These are phyloP conservation scores for Paramecium pentaurelia DNA, from an alignment of 73 alveolate species.

Conservation along the genomic window DNA sequence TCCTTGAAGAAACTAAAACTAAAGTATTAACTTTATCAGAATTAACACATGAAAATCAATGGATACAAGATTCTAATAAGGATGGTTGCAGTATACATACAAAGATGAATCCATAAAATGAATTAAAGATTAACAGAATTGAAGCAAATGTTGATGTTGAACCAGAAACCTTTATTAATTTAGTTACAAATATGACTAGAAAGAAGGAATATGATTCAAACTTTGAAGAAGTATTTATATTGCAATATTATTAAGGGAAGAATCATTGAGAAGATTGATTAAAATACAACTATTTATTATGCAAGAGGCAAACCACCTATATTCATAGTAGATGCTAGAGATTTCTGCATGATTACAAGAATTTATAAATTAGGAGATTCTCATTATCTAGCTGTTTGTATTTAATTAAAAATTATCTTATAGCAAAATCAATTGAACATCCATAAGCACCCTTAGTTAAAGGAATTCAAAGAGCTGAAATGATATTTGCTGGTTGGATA, in stretches of 20 bases:
- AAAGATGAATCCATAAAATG: neutral
- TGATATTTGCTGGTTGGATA: neutral
- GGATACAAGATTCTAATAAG: neutral
- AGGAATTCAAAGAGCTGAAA: neutral
- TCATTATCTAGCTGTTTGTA: neutral
- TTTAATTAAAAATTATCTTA: neutral
- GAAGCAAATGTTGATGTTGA: neutral
- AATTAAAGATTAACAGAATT: neutral
- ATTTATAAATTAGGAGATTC: neutral
- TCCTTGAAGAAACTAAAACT: neutral
- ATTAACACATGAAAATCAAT: neutral
- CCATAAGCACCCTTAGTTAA: neutral
- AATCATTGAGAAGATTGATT: neutral
- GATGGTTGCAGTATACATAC: conserved; percentile 3
- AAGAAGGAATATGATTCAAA: neutral
- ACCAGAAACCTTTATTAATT: neutral
- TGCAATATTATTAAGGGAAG: neutral
- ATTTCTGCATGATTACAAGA: neutral
- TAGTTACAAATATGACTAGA: neutral
- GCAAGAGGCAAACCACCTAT: conserved; percentile 16
- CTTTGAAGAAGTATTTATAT: neutral
- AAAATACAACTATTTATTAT: neutral
- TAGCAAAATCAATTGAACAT: conserved; percentile 9
- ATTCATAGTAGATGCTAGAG: neutral
- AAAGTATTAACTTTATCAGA: neutral